Evolutionary conservation across 208 protist species (phyloP).

Genomic region (Jaenimonas drosophilae): DNA sequence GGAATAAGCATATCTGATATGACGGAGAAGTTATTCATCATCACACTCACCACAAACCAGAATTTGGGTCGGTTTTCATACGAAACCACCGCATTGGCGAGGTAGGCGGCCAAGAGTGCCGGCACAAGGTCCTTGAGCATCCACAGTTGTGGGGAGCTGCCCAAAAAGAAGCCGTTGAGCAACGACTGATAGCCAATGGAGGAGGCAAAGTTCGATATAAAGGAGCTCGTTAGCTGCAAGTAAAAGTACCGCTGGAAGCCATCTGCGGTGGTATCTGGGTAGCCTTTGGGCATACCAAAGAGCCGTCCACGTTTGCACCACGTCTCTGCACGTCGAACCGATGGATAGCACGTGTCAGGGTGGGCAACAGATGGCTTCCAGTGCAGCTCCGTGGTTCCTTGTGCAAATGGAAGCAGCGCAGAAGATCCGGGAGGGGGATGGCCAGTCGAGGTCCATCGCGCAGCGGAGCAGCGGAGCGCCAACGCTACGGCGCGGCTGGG

Average conservation of each 20-base stretch:
- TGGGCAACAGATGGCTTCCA: not conserved
- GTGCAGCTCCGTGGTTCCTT: conserved; percentile 4
- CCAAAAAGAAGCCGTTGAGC: conserved; percentile 75
- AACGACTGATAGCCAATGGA: conserved; percentile 80
- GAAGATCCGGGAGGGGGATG: not conserved
- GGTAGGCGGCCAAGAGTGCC: conserved; percentile 60
- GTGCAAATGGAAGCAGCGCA: not conserved
- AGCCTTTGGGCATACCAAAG: conserved; percentile 74
- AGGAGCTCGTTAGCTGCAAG: conserved; percentile 54
- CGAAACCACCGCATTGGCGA: conserved; percentile 73
- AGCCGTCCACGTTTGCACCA: conserved; percentile 20
- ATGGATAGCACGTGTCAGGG: conserved; percentile 11
- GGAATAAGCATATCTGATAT: conserved; percentile 80
- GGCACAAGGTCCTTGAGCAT: conserved; percentile 81
- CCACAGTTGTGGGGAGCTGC: conserved; percentile 72
- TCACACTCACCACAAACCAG: conserved; percentile 75
- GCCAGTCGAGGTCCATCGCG: not conserved
- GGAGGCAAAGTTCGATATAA: conserved; percentile 77
- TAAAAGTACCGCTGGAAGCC: conserved; percentile 78
- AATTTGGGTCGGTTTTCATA: conserved; percentile 88
- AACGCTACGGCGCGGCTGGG: too few relatives aligned
- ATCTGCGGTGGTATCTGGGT: conserved; percentile 47
- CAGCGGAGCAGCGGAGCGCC: too few relatives aligned
- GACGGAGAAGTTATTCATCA: conserved; percentile 65
- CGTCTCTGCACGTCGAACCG: conserved; percentile 26